Evolutionary conservation across 352 stramenopile genomes (phyloP), one percentile per base, ranked within the genome.

Genomic region (Pythium phragmiticola): DNA sequence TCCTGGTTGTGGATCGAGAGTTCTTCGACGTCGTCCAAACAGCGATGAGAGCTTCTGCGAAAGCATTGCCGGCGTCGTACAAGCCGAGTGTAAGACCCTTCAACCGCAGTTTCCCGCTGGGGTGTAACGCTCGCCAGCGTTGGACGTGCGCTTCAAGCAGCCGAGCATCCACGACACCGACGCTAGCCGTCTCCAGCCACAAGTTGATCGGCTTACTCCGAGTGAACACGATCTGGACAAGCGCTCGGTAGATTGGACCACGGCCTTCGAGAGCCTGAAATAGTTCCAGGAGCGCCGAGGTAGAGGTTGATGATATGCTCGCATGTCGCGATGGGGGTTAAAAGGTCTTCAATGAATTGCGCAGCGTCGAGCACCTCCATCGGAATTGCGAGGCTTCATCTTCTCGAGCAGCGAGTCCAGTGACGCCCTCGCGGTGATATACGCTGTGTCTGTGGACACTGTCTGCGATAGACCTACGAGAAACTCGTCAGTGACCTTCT

Each of bases 21-120:
- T 19, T 36, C 46, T 52, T 52, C 46, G 21, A 52, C 46, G n/a
- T 52, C 46, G 46, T 52, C 46, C 7, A 52, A 3, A 5, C n/a
- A n/a, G 4, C 23, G 23, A 37, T 2, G 3, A 52, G n/a, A 34
- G 46, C 7, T 11, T 33, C 4, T 7, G 13, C 19, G 14, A 52
- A 52, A 2, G 14, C 21, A 17, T 11, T 9, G 26, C 36, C 16
- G 21, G 8, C 6, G 12, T 52, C 19, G 23, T 37, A 37, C n/a
- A 52, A 3, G 12, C 12, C 12, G 46, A 52, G 1, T 7, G 5
- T 6, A 12, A 52, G 46, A 1, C 23, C 0, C 26, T 52, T 52
- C 8, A 52, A 12, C 23, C 26, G 21, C 4, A 52, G 26, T 17
- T 37, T 34, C 9, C 30, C 45, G 7, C 13, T n/a, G n/a, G n/a